Evolutionary conservation across 2,329 filamentous ascomycete species (phyloP), one percentile per base, ranked within the genome.

Genomic region (Bipolaris victoriae): DNA sequence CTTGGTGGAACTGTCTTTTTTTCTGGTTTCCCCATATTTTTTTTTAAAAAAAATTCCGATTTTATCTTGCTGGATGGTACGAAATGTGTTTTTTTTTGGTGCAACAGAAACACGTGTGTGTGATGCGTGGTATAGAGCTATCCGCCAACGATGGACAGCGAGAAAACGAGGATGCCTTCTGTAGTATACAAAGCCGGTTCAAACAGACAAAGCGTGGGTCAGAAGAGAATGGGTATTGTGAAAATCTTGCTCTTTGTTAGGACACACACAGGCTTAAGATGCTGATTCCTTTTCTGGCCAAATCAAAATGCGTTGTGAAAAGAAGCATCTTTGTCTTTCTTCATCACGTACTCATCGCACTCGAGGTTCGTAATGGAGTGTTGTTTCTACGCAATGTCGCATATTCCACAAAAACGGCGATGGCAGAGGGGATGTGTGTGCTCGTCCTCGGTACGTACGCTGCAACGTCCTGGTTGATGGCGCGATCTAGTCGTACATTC

Each of bases 221-320:
- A 44, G 53, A 49, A 36, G 47, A 67, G 45, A 52, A 61, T 61
- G 53, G 46, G 47, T 55, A 63, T 72, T 69, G 66, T 68, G 67
- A 54, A 60, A 39, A 33, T 55, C 67, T 68, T 70, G 65, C 65
- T 65, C 67, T 71, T 73, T 72, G 69, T 70, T 58, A 58, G 51
- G 39, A 33, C 29, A 48, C 43, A 35, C 29, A 35, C 29, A 41
- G 29, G 33, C 51, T 49, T 57, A 55, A 70, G 64, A 64, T 63
- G 60, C 53, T 29, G 26, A 20, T 20, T 63, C 59, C 43, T 46
- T 63, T 63, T 60, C 48, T 44, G 53, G 9, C 26, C 9, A 55
- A 52, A 44, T 55, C 37, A 11, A 5, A 39, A n/a, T 37, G 29
- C 37, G 37, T 45, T 45, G 65, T 66, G 65, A 68, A 66, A 54